Percentiles rank a stretch among this genome's conserved stretches.
Conservation (phyloP, 2,329 filamentous ascomycete genomes). For the Hypoxylon sp. region DNA sequence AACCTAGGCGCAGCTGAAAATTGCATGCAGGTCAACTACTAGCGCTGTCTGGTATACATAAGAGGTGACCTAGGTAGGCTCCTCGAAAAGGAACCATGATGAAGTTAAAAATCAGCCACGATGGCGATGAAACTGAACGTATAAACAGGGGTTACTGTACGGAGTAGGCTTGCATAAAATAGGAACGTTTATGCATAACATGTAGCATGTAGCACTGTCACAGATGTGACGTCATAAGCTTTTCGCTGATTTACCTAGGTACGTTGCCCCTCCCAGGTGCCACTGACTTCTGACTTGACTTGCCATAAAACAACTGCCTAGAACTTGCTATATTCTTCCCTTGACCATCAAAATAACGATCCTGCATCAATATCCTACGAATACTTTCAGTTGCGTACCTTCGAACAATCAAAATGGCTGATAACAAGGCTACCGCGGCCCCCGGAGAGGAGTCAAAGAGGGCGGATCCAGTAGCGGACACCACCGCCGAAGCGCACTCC, state of each 20-base stretch:
- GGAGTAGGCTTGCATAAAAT: no score
- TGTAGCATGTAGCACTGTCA: neutral
- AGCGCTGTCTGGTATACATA: no score
- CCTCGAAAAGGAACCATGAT: no score
- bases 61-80: no score
- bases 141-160: no score
- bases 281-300: neutral
- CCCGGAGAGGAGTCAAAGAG: slow-evolving; percentile 24
- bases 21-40: neutral
- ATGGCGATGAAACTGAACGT: no score
- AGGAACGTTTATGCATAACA: no score
- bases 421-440: slow-evolving; percentile 17
- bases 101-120: no score
- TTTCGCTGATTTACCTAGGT: neutral
- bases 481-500: slow-evolving; percentile 21
- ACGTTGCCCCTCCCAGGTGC: neutral
- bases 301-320: neutral
- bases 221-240: slow-evolving; percentile 21
- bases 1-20: neutral
- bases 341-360: slow-evolving; percentile 1
- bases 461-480: slow-evolving; percentile 8
- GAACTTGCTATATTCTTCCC: neutral
- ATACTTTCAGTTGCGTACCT: slow-evolving; percentile 2
- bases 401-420: slow-evolving; percentile 30
- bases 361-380: slow-evolving; percentile 12